phyloP scores from a whole-genome alignment of 192 early-diverging fungal species.

The Podila epicladia region DNA sequence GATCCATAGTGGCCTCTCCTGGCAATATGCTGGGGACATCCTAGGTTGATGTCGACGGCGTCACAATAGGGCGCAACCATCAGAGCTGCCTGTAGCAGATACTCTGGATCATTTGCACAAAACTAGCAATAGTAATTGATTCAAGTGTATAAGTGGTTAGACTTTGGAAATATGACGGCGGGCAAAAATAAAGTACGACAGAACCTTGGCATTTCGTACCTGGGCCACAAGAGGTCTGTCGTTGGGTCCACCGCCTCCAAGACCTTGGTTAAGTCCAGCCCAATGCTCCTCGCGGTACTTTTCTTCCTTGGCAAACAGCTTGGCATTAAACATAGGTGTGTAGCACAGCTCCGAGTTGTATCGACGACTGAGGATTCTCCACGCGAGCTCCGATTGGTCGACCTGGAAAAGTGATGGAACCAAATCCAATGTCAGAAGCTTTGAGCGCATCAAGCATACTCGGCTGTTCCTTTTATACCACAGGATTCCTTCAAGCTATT shows the following conservation, averaged over 20 bases:
- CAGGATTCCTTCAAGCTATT: neutral
- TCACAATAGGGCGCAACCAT: constrained; percentile 86
- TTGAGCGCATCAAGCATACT: neutral
- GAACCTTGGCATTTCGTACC: constrained; percentile 39
- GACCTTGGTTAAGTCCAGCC: constrained; percentile 56
- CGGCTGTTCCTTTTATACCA: no score
- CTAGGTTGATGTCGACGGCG: constrained; percentile 95
- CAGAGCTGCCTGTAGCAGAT: constrained; percentile 83
- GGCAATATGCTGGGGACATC: constrained; percentile 97
- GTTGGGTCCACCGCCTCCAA: constrained; percentile 56
- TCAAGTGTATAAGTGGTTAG: neutral
- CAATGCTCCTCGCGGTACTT: constrained; percentile 82
- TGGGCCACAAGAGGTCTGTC: constrained; percentile 90
- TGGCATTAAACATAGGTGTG: constrained; percentile 98
- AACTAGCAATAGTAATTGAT: constrained; percentile 66
- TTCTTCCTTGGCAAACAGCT: constrained; percentile 76
- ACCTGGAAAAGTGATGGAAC: constrained; percentile 40
- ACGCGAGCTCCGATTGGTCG: constrained; percentile 95
- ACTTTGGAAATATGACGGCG: neutral
- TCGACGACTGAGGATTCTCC: constrained; percentile 89
- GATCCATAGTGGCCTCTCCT: constrained; percentile 91
- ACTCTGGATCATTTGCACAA: constrained; percentile 95
- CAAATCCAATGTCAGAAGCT: neutral
- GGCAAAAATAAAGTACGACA: neutral
- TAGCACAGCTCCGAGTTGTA: constrained; percentile 92